Percentiles rank a stretch among this genome's conserved stretches.
Conservation (phyloP, 225 moss, liverwort and hornwort species). For the Bryum argenteum region DNA sequence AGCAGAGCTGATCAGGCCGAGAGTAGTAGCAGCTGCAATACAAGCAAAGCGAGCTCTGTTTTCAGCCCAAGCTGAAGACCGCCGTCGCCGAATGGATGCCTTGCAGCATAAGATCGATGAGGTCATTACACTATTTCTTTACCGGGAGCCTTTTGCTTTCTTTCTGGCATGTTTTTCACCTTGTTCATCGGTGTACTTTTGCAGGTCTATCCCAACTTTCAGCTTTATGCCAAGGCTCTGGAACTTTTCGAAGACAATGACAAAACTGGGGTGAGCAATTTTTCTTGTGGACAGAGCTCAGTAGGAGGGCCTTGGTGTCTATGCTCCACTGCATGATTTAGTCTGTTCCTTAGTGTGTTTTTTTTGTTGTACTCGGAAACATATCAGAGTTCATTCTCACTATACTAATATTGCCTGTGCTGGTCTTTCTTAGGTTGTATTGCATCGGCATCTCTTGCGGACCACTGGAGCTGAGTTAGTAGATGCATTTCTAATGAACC, state of each 20-base stretch:
- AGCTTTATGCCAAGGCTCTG: slow-evolving; percentile 81
- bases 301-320: slow-evolving; percentile 15
- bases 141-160: background rate
- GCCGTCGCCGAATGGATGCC: slow-evolving; percentile 69
- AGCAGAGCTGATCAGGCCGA: slow-evolving; percentile 77
- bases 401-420: slow-evolving; percentile 11
- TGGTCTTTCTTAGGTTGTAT: slow-evolving; percentile 59
- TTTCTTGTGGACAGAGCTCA: slow-evolving; percentile 10
- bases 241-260: slow-evolving; percentile 87
- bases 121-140: slow-evolving; percentile 38
- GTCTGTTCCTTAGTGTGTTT: slow-evolving; percentile 7
- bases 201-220: slow-evolving; percentile 81
- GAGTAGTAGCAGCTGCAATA: slow-evolving; percentile 73
- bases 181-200: slow-evolving; percentile 23
- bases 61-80: slow-evolving; percentile 80
- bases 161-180: background rate
- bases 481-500: slow-evolving; percentile 64
- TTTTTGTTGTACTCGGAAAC: slow-evolving; percentile 14
- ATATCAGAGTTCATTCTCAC: slow-evolving; percentile 7
- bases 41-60: slow-evolving; percentile 77
- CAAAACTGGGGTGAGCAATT: slow-evolving; percentile 62
- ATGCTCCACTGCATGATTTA: slow-evolving; percentile 10
- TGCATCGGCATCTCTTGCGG: slow-evolving; percentile 90
- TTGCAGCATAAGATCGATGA: slow-evolving; percentile 83
- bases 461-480: slow-evolving; percentile 82